Evolutionary conservation across 1,284 basidiomycete genomes (phyloP).

Genomic region (Leccinum discolor): DNA sequence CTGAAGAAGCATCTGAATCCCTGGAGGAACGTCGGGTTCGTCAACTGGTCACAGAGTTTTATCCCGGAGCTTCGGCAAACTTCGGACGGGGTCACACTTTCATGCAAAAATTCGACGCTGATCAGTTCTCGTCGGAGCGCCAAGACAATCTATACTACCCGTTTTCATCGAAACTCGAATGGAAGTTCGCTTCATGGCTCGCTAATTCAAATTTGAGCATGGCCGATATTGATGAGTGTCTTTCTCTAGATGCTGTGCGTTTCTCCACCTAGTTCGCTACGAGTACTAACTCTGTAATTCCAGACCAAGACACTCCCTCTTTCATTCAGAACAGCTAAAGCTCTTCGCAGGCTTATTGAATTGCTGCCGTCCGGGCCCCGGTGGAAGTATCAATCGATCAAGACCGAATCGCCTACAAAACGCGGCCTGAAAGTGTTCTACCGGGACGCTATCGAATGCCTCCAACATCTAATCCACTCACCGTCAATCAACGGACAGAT

Average conservation of each 20-base stretch:
- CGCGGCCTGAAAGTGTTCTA: neutral
- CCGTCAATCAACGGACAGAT: neutral
- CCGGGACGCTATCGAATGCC: neutral
- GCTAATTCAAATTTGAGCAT: neutral
- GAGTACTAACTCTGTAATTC: neutral
- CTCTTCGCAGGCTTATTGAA: neutral
- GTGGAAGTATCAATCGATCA: neutral
- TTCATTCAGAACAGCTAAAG: neutral
- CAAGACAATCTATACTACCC: neutral
- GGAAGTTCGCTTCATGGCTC: neutral
- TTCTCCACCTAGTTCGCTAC: neutral
- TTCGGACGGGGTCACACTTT: neutral
- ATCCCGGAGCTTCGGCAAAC: neutral
- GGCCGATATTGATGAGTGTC: neutral
- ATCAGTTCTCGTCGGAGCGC: neutral
- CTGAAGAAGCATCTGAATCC: neutral
- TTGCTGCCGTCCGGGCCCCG: neutral
- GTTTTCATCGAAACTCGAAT: neutral
- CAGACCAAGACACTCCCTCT: neutral
- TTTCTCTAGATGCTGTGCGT: neutral
- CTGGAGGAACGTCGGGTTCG: too few relatives aligned
- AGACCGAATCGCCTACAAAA: neutral
- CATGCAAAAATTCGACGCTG: neutral
- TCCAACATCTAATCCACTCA: neutral
- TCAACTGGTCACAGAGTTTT: neutral